Base-by-base conservation (phyloP, 306 rosid genomes). In the Benincasa hispida region DNA sequence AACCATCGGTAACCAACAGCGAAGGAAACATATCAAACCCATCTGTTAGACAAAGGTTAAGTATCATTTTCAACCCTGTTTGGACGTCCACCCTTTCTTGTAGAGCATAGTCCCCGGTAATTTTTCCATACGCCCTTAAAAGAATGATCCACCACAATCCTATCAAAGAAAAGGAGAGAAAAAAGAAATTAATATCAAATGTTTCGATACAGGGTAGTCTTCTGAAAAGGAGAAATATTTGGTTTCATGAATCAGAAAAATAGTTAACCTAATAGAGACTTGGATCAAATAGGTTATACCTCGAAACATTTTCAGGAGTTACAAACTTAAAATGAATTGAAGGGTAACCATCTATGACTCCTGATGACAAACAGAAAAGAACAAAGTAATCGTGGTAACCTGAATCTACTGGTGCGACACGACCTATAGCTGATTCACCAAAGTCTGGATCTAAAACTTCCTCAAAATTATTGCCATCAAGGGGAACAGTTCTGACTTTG, bases 371-470 rank as follows among this genome's bases (percentile, higher is more conserved):
- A 18, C 77, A 30, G 48, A 70, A 22, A 74, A 25, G 17, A 35
- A 76, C 27, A 39, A 78, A 73, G 59, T 62, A 19, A 5, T 9
- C 24, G 63, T n/a, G 79, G 83, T 76, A 53, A 90, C 99, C 99
- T 82, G 99, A 94, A 87, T 94, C 99, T 25, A 94, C 99, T 17
- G 99, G 98, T 32, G 96, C 99, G 60, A 94, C 99, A 41, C 99
- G 96, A 48, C 99, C 99, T 67, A 94, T 94, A 35, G 99, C 99
- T n/a, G 99, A 87, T 90, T 92, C 99, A 59, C 99, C 99, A 75
- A 94, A 94, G 88, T 94, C 99, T 65, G 99, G 98, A 86, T 94
- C 96, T 72, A 90, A 86, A 79, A 90, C 96, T 82, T 94, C 99
- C 85, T 88, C 90, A 21, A 27, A 77, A 21, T 83, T 85, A 65